Evolutionary conservation across 352 stramenopile genomes (phyloP).

Genomic region (Elongisporangium anandrum): DNA sequence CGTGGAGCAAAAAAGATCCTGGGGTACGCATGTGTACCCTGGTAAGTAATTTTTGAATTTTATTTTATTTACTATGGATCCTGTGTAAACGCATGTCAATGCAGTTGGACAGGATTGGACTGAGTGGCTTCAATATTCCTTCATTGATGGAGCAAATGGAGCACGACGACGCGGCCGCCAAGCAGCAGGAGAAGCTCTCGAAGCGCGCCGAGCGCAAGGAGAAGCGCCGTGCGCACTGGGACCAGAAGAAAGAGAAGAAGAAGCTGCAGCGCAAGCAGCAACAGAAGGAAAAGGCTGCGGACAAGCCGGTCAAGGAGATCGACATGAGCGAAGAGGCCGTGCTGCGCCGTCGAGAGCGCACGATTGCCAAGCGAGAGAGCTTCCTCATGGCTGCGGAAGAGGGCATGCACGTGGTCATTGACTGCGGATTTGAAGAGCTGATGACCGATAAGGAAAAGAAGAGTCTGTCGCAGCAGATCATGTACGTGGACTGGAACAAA

Average conservation of each 20-base stretch:
- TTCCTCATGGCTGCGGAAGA: constrained; percentile 85
- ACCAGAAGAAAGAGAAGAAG: constrained; percentile 86
- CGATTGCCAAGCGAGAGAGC: constrained; percentile 62
- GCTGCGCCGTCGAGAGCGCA: constrained; percentile 47
- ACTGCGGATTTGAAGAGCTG: constrained; percentile 92
- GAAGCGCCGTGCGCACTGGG: constrained; percentile 59
- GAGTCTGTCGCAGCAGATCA: constrained; percentile 92
- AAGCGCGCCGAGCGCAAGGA: constrained; percentile 55
- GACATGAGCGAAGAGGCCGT: constrained; percentile 82
- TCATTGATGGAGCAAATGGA: background rate
- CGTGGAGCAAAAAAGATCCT: background rate
- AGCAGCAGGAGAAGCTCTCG: constrained; percentile 15
- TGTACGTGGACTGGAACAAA: constrained; percentile 49
- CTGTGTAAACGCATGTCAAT: background rate
- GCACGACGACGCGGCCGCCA: background rate
- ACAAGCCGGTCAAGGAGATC: constrained; percentile 41
- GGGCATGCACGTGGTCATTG: constrained; percentile 84
- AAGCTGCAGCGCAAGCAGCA: constrained; percentile 59
- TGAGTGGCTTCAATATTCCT: background rate
- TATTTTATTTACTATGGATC: background rate
- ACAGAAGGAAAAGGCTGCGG: constrained; percentile 26
- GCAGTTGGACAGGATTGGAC: background rate
- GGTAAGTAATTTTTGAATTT: background rate
- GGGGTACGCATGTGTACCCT: background rate
- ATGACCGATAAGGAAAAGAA: constrained; percentile 93